Base-by-base conservation (phyloP, 108 stramenopile genomes). In the Cylindrotheca closterium region DNA sequence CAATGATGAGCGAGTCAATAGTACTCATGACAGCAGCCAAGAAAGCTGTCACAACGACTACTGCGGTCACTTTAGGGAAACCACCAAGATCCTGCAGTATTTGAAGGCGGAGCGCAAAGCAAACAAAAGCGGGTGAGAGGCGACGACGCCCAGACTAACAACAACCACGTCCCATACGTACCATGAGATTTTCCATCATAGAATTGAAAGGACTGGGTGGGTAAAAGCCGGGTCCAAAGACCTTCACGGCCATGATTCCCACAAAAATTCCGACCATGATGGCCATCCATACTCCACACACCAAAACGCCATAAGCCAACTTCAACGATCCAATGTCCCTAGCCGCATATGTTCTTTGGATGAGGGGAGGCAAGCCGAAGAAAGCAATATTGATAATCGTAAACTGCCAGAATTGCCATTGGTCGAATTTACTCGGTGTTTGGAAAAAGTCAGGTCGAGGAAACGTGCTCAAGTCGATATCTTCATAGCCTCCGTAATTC, bases 21-120 rank as follows among this genome's bases (percentile, higher is more conserved):
- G 77, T 79, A 55, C 67, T 69, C 78, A 79, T 79, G 29, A 75
- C 63, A 8, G 73, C 79, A 42, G 79, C 79, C 22, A 79, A 50
- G 24, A 64, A 61, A 1, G 79, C 63, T 10, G 73, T 74, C 2
- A 70, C 25, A 24, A 73, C 63, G 55, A 79, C 60, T 23, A 64
- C 32, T 22, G 55, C 78, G n/a, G 55, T 49, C 48, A 15, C 60
- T 28, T 68, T 31, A 27, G 33, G 28, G 30, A 79, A 70, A 1
- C 68, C 68, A 1, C 68, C 67, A 15, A 57, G n/a, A 18, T 63
- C 33, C 52, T 65, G 67, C 17, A 69, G 2, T n/a, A n/a, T 46
- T 47, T 70, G 62, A 1, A 76, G 21, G 30, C n/a, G n/a, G n/a
- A n/a, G n/a, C n/a, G n/a, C n/a, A n/a, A n/a, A n/a, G n/a, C n/a